Conservation (phyloP, 2,329 filamentous ascomycete genomes). For the Venturiaceae sp. region DNA sequence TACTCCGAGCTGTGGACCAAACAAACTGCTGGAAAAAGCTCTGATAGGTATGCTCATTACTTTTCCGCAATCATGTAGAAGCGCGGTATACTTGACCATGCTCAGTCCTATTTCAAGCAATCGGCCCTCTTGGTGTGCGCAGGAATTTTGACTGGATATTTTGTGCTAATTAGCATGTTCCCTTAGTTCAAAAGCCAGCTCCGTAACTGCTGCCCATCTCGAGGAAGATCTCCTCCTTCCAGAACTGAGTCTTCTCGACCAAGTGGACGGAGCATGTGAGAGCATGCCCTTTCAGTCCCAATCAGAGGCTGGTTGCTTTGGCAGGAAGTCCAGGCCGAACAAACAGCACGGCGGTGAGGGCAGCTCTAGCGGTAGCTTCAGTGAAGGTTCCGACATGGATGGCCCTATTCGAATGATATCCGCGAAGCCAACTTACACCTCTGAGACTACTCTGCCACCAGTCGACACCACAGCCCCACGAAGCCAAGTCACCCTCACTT, state of each 20-base stretch:
- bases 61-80: too few relatives aligned
- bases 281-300: not conserved
- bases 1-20: conserved; percentile 86
- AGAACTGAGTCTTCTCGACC: not conserved
- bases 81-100: too few relatives aligned
- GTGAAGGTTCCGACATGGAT: not conserved
- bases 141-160: too few relatives aligned
- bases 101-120: too few relatives aligned
- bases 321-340: not conserved
- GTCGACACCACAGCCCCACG: not conserved
- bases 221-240: not conserved
- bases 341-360: not conserved
- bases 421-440: not conserved
- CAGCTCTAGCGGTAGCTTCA: not conserved
- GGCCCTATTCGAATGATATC: conserved; percentile 2
- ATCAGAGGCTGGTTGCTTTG: not conserved
- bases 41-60: not conserved
- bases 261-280: conserved; percentile 1
- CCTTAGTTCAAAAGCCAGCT: not conserved
- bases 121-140: too few relatives aligned
- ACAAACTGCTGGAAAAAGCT: conserved; percentile 34
- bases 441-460: not conserved
- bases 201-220: not conserved
- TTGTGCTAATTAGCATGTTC: too few relatives aligned
- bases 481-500: not conserved